Evolutionary conservation across 2,329 filamentous ascomycete genomes (phyloP), one percentile per base, ranked within the genome.

Genomic region (Dactylellina drechsleri): DNA sequence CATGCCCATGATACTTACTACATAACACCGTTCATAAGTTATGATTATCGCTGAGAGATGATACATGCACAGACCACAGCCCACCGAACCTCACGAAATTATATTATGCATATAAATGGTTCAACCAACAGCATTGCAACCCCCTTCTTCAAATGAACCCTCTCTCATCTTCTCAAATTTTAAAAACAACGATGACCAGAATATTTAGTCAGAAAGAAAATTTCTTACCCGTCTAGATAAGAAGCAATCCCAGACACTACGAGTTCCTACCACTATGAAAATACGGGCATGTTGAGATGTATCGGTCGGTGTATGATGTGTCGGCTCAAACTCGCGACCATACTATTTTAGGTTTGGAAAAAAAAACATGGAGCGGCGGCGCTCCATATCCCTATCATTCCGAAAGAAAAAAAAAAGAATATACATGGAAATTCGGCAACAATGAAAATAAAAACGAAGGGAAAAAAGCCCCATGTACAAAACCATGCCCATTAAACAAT

Each of bases 401-500:
- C 59, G 64, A 65, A 75, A 75, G 59, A 74, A 74, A 57, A 36
- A 36, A 36, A 36, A 36, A 36, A 36, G 31, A 36, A 67, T 75
- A 40, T 75, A 75, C 71, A 75, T 58, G 71, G 66, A 66, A 62
- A 75, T 67, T 64, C 61, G 58, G 57, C 50, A 68, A 53, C 54
- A 68, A 52, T 18, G 47, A 12, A 23, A 52, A 52, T 20, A 23
- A 52, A 52, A 52, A 23, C 10, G 18, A 20, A 20, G 4, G 47
- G 18, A 36, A 61, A 50, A 20, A 58, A 23, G 49, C 31, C 31
- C 31, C 50, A 74, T 74, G 71, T 75, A 68, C 71, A 75, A 68
- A 75, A 52, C 64, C 71, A 68, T 75, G 71, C 64, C 71, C 71
- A 75, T 75, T 75, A 75, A 74, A 75, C 64, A 75, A 68, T 68